phyloP scores from a whole-genome alignment of 495 filamentous ascomycete species.

The Talaromyces nanjingensis region DNA sequence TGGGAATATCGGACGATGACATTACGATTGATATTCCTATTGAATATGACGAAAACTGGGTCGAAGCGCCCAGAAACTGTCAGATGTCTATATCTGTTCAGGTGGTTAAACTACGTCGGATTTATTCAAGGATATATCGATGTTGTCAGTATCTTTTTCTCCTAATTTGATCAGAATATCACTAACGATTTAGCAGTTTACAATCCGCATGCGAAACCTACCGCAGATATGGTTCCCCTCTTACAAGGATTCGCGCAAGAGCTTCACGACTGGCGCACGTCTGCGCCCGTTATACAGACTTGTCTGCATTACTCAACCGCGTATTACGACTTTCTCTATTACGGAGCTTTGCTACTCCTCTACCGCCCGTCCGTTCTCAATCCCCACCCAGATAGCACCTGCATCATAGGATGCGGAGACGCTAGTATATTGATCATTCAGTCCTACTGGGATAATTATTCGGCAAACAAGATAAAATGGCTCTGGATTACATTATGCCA shows the following conservation, averaged over 20 bases:
- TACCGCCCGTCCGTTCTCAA: conserved; percentile 44
- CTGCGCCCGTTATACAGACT: conserved; percentile 31
- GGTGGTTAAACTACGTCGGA: conserved; percentile 40
- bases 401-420: conserved; percentile 43
- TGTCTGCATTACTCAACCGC: conserved; percentile 41
- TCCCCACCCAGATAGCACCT: conserved; percentile 34
- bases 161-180: not conserved
- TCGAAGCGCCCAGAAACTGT: conserved; percentile 31
- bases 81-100: conserved; percentile 43
- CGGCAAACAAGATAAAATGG: conserved; percentile 45
- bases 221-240: conserved; percentile 22
- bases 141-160: conserved; percentile 29
- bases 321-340: conserved; percentile 46
- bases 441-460: conserved; percentile 44
- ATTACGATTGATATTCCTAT: conserved; percentile 37
- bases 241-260: conserved; percentile 40
- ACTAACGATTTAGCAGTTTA: conserved; percentile 25
- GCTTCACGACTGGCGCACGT: conserved; percentile 41
- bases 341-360: conserved; percentile 44
- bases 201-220: conserved; percentile 31
- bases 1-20: conserved; percentile 45
- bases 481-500: conserved; percentile 49
- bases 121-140: conserved; percentile 41
- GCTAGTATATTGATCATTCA: conserved; percentile 43
- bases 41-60: conserved; percentile 40